Evolutionary conservation across 208 protist genomes (phyloP).

Genomic region (Crithidia mellificae): DNA sequence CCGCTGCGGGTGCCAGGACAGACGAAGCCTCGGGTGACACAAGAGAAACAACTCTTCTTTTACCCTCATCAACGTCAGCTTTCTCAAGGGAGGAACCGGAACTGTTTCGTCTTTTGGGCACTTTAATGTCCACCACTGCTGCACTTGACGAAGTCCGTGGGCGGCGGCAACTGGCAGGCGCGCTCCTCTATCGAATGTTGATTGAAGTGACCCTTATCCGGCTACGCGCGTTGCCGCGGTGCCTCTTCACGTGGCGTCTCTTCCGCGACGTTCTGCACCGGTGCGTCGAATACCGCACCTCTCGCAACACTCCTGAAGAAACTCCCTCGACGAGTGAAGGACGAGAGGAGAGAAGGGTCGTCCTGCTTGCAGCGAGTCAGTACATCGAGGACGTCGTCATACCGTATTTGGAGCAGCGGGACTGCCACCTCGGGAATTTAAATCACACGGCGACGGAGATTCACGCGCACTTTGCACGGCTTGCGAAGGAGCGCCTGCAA

Average conservation of each 20-base stretch:
- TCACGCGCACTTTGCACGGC: slow-evolving; percentile 23
- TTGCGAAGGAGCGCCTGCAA: neutral
- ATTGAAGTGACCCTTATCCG: slow-evolving; percentile 45
- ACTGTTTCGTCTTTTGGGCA: slow-evolving; percentile 5
- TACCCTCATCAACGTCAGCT: neutral
- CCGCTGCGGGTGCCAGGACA: neutral
- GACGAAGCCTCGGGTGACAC: neutral
- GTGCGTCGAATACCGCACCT: too few relatives aligned
- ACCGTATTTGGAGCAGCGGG: slow-evolving; percentile 31
- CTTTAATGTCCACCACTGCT: slow-evolving; percentile 1
- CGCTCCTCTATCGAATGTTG: slow-evolving; percentile 51
- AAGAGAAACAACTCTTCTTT: neutral
- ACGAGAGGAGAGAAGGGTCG: too few relatives aligned
- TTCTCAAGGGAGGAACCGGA: slow-evolving; percentile 30
- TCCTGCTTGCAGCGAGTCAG: too few relatives aligned
- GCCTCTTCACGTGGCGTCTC: slow-evolving; percentile 57
- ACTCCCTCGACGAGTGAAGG: too few relatives aligned
- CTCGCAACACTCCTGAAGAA: too few relatives aligned
- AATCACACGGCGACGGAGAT: slow-evolving; percentile 20
- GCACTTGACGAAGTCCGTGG: neutral
- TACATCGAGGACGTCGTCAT: slow-evolving; percentile 17
- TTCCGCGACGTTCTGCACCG: slow-evolving; percentile 20
- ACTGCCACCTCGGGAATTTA: slow-evolving; percentile 28
- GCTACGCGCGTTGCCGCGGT: slow-evolving; percentile 47
- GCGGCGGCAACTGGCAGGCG: slow-evolving; percentile 25